Evolutionary conservation across 1,139 yeast genomes (phyloP), one percentile per base, ranked within the genome.

Genomic region (Suhomyces anneliseae): DNA sequence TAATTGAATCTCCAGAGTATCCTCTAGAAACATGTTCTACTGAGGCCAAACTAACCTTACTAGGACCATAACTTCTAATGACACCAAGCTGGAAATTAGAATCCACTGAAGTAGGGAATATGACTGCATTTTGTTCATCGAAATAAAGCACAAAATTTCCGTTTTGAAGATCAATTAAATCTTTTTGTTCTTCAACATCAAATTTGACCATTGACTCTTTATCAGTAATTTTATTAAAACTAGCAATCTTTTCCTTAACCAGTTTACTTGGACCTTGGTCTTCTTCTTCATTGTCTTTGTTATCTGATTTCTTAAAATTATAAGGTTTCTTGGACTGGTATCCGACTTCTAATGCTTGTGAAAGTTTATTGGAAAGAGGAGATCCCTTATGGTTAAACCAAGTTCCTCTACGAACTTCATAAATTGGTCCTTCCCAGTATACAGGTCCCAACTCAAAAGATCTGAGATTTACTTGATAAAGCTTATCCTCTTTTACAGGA

Each of bases 341-440:
- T 0, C 81, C 79, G 2, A 59, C 56, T 62, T 92, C 98, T 15
- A 92, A 60, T 45, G 79, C 82, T 2, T 71, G 68, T 0, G 95
- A 72, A 5, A 85, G 48, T 1, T 67, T 63, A 8, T 70, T 72
- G 4, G 76, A 65, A 27, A 90, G 65, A 0, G 97, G 97, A 7
- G 64, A 60, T 3, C 85, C 83, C 45, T 79, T 80, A 6, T 78
- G 64, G 42, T 75, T 70, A 60, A 89, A 90, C 99, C 99, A 92
- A 1, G 83, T 65, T 0, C 97, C 97, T 43, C 98, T 69, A 35
- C 97, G 74, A 1, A 92, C 88, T 52, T 87, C 93, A 60, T 83
- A 93, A 1, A 74, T 69, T 0, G 97, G 95, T 1, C 98, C 98
- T 3, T 82, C 85, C 98, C 98, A 92, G 62, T 85, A 92, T 0